Conservation (phyloP, 768 basidiomycete species). For the Lactarius hengduanensis region DNA sequence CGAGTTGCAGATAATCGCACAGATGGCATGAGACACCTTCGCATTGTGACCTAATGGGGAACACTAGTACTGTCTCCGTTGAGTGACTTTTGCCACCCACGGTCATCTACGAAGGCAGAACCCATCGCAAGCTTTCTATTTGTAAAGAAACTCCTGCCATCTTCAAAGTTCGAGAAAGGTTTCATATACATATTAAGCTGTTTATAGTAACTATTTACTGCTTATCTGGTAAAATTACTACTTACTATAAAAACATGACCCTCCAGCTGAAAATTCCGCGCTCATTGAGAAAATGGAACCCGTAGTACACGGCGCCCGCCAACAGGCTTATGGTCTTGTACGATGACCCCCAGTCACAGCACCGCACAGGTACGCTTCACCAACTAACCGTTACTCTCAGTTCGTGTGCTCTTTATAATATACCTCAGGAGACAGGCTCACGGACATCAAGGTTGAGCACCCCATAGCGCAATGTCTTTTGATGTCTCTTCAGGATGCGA, state of each 20-base stretch:
- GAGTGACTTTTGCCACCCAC: too few species aligned
- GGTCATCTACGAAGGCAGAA: too few species aligned
- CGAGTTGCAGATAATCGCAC: too few species aligned
- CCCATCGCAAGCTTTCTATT: too few species aligned
- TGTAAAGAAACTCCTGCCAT: background rate
- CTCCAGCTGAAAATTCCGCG: background rate
- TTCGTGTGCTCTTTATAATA: background rate
- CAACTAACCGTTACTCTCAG: background rate
- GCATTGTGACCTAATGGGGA: too few species aligned
- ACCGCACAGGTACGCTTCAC: background rate
- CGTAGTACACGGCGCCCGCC: background rate
- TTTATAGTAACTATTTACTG: too few species aligned
- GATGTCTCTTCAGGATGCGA: background rate
- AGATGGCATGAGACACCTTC: too few species aligned
- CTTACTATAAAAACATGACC: background rate
- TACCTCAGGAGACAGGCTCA: background rate
- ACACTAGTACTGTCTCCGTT: too few species aligned
- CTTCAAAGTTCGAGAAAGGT: background rate
- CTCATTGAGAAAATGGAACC: background rate
- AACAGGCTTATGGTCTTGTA: background rate
- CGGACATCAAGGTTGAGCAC: background rate
- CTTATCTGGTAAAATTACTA: too few species aligned
- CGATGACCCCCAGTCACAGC: conserved; percentile 4
- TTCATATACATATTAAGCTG: background rate
- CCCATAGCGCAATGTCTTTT: background rate